Percentiles rank a stretch among this genome's conserved stretches.
Evolutionary conservation across 148 eudicot genomes (phyloP).

Genomic region (Rhododendron simsii): DNA sequence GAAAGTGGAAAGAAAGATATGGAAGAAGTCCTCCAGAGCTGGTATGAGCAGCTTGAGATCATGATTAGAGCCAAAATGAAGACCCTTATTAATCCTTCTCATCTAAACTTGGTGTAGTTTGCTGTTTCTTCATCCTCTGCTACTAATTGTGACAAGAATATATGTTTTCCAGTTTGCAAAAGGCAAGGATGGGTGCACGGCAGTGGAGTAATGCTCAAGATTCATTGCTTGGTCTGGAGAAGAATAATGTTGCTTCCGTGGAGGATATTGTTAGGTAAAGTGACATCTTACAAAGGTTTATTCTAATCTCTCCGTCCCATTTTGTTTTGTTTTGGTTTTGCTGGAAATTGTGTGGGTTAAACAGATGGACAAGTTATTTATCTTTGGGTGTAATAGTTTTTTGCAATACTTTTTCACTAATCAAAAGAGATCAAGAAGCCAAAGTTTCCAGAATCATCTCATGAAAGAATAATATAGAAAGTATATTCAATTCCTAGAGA

Average conservation of each 20-base stretch:
- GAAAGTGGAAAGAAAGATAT: constrained; percentile 77
- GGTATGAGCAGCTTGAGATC: constrained; percentile 38
- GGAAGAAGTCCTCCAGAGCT: constrained; percentile 64
- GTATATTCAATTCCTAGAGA: not conserved
- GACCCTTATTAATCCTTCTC: not conserved
- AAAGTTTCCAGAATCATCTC: not conserved
- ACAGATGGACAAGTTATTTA: not conserved
- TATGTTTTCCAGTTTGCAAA: constrained; percentile 51
- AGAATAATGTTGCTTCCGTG: constrained; percentile 78
- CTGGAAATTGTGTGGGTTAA: not conserved
- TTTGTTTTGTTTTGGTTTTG: not conserved
- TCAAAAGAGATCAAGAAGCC: not conserved
- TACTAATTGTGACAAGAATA: not conserved
- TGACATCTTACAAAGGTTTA: not conserved
- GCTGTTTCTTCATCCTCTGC: not conserved
- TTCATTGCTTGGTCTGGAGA: constrained; percentile 75
- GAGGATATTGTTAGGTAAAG: constrained; percentile 72
- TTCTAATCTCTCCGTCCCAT: not conserved
- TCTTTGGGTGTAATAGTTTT: not conserved
- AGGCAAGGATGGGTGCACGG: constrained; percentile 70
- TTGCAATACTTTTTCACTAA: not conserved
- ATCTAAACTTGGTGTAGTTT: not conserved
- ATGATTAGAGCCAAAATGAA: not conserved
- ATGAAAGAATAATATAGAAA: not conserved
- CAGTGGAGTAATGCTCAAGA: constrained; percentile 89